Base-by-base conservation (phyloP, 2,329 filamentous ascomycete species). In the Teratosphaeria nubilosa region DNA sequence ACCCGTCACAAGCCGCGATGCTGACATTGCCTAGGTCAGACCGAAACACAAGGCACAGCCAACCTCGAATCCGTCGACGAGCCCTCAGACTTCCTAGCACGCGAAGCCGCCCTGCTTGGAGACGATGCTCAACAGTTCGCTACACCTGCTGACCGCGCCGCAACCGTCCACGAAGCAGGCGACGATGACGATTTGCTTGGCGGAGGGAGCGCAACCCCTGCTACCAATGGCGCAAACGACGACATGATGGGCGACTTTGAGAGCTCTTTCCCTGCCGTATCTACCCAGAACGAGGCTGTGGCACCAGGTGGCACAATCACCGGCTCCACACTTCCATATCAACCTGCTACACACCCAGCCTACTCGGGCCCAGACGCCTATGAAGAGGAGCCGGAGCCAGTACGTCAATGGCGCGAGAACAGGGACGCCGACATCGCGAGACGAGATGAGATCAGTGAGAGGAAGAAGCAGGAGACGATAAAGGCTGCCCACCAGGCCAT, bases 111-210 rank as follows among this genome's bases (percentile, higher is more conserved):
- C 61, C 76, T 87, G 20, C 84, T 99, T 7, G 94, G 94, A 64
- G 94, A 96, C 63, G 94, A 97, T 74, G 94, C 94, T 60, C 83
- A 91, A 68, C 88, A 91, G 77, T 99, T 99, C 74, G 81, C 87
- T 63, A 88, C 88, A 32, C 81, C 84, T 61, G 85, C 86, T 69
- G 90, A 95, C 73, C 78, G 78, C 71, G 78, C 81, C 59, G 80
- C 81, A 58, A 82, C 80, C 63, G 85, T 87, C 52, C 76, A 67
- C 64, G 81, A 77, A 56, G 87, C 88, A 64, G 65, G 67, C 32
- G 68, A 68, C 53, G 66, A 69, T 56, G 85, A 94, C 69, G 78
- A 95, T 59, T 80, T 91, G 55, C 84, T 84, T 54, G 85, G 83
- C 54, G 86, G 79, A 63, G 80, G 76, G 57, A 72, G 71, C 56